Percentiles rank a stretch among this genome's conserved stretches.
Evolutionary conservation across 2,329 filamentous ascomycete species (phyloP).

Genomic region (Fusarium humuli): DNA sequence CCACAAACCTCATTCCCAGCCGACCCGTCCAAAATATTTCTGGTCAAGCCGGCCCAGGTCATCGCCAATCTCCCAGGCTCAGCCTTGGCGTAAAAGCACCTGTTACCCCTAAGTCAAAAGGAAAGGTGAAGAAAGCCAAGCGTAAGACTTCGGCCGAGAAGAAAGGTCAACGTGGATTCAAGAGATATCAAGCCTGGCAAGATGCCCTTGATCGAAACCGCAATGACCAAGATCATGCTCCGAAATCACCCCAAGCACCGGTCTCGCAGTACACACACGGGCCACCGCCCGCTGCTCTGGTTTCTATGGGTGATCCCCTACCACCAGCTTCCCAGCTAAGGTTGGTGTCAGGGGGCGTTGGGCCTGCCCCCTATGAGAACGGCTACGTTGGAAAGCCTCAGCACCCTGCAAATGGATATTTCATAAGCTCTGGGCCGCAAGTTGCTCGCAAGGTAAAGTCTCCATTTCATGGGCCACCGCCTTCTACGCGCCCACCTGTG

Average conservation of each 20-base stretch:
- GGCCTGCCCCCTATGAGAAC: constrained; percentile 44
- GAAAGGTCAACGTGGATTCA: constrained; percentile 59
- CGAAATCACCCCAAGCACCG: constrained; percentile 28
- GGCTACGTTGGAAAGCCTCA: constrained; percentile 46
- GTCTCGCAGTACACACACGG: constrained; percentile 22
- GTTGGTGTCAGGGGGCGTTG: constrained; percentile 32
- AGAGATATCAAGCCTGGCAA: constrained; percentile 60
- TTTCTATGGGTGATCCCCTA: constrained; percentile 28
- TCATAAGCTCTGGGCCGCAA: constrained; percentile 29
- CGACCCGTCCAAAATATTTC: constrained; percentile 24
- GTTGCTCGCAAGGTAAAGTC: constrained; percentile 47
- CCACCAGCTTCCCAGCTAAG: constrained; percentile 37
- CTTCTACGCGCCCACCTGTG: constrained; percentile 38
- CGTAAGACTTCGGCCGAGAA: constrained; percentile 46
- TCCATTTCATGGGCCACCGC: constrained; percentile 35
- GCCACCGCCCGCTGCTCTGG: constrained; percentile 13
- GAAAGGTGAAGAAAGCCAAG: constrained; percentile 47
- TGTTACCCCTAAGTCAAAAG: constrained; percentile 37
- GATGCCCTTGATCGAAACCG: constrained; percentile 51
- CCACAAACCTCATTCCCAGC: constrained; percentile 11
- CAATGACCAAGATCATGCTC: constrained; percentile 16
- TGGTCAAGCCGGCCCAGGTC: constrained; percentile 30
- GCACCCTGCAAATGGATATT: constrained; percentile 32
- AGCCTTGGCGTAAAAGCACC: constrained; percentile 20
- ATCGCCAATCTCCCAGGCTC: constrained; percentile 35